Evolutionary conservation across 2,329 filamentous ascomycete genomes (phyloP).

Genomic region (Pestalotiopsis sp.): DNA sequence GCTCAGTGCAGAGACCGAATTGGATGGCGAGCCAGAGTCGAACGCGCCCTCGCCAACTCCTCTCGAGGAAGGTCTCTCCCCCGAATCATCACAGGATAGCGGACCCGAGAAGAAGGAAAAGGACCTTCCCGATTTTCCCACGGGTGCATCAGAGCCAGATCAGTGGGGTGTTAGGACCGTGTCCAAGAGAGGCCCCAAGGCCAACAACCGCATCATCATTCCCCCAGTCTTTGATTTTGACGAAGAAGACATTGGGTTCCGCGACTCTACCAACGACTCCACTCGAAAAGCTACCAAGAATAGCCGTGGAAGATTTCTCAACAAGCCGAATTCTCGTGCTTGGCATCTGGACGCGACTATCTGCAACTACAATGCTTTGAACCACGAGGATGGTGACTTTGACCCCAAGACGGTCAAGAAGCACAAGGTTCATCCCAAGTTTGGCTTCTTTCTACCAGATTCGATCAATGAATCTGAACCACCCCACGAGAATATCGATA

Average conservation of each 20-base stretch:
- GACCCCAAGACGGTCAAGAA: slow-evolving; percentile 52
- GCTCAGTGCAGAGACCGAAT: slow-evolving; percentile 35
- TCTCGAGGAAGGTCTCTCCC: slow-evolving; percentile 21
- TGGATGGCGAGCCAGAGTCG: slow-evolving; percentile 33
- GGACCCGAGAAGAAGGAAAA: slow-evolving; percentile 21
- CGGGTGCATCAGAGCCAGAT: slow-evolving; percentile 48
- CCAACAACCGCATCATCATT: slow-evolving; percentile 56
- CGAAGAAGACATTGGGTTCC: slow-evolving; percentile 59
- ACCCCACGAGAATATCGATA: slow-evolving; percentile 42
- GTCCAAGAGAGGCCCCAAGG: slow-evolving; percentile 39
- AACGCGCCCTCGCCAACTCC: slow-evolving; percentile 30
- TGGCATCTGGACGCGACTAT: slow-evolving; percentile 58
- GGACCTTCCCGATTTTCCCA: slow-evolving; percentile 37
- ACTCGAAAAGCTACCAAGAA: slow-evolving; percentile 53
- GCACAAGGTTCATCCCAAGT: slow-evolving; percentile 53
- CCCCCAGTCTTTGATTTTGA: slow-evolving; percentile 51
- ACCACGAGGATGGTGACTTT: slow-evolving; percentile 49
- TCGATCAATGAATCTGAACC: slow-evolving; percentile 48
- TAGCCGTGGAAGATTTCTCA: slow-evolving; percentile 55
- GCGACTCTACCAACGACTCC: slow-evolving; percentile 59
- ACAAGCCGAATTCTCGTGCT: slow-evolving; percentile 54
- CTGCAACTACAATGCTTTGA: slow-evolving; percentile 54
- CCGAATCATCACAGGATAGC: slow-evolving; percentile 24
- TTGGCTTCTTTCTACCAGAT: slow-evolving; percentile 51
- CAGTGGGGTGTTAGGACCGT: slow-evolving; percentile 53